A percentile compares a stretch with the other conserved stretches of the same genome.
phyloP scores from a whole-genome alignment of 805 yeast genomes.

The Spathaspora girioi region DNA sequence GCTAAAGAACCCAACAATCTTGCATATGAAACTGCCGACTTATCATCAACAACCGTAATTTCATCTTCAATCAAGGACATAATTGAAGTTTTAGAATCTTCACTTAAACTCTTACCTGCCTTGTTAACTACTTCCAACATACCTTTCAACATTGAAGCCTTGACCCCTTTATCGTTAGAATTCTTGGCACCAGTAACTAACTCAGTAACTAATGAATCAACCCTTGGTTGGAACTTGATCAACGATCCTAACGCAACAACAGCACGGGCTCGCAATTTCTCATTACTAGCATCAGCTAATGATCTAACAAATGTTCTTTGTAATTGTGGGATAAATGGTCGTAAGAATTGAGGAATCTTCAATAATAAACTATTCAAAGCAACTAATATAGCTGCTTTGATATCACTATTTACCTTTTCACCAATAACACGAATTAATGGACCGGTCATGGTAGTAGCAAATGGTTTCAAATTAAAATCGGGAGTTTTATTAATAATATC shows the following conservation, averaged over 20 bases:
- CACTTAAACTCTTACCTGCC: conserved; percentile 77
- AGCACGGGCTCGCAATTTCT: conserved; percentile 73
- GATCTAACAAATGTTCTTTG: conserved; percentile 96
- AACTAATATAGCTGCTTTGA: conserved; percentile 87
- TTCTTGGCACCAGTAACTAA: conserved; percentile 70
- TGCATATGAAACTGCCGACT: conserved; percentile 72
- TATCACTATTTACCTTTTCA: conserved; percentile 86
- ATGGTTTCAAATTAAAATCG: conserved; percentile 75
- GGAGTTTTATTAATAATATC: conserved; percentile 83
- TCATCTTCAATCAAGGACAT: conserved; percentile 74
- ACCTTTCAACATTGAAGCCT: conserved; percentile 82
- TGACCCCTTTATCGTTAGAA: conserved; percentile 66
- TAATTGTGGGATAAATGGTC: conserved; percentile 95
- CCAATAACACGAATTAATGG: conserved; percentile 98
- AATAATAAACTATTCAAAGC: conserved; percentile 76
- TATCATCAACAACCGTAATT: conserved; percentile 49
- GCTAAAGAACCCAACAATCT: conserved; percentile 75
- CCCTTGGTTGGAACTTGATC: conserved; percentile 86
- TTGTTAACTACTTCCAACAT: conserved; percentile 74
- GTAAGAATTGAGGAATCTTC: conserved; percentile 84
- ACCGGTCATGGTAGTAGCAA: conserved; percentile 92
- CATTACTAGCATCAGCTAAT: conserved; percentile 72
- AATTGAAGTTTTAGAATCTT: conserved; percentile 63
- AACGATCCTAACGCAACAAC: conserved; percentile 87
- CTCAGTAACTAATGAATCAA: conserved; percentile 88